Evolutionary conservation across 164 flowering plant genomes (phyloP).

Genomic region (Chimonanthus praecox): DNA sequence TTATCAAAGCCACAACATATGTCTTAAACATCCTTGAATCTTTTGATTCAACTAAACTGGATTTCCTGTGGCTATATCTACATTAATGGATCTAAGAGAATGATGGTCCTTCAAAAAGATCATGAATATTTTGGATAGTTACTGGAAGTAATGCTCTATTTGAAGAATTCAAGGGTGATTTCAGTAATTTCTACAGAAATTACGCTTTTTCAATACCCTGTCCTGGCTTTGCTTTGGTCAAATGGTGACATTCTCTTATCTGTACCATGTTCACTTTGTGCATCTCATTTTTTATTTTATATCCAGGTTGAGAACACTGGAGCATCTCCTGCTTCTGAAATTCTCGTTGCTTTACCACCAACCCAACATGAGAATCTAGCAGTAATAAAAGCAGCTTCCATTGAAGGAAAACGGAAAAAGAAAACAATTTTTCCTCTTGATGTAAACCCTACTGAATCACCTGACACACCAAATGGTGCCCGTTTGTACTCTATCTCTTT

Average conservation of each 20-base stretch:
- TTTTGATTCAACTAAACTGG: background rate
- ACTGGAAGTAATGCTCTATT: background rate
- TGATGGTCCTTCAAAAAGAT: background rate
- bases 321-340: slow-evolving; percentile 54
- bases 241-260: background rate
- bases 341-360: slow-evolving; percentile 82
- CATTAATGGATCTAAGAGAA: background rate
- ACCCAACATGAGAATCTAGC: slow-evolving; percentile 61
- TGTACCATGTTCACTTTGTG: background rate
- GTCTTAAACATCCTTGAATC: background rate
- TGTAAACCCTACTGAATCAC: slow-evolving; percentile 51
- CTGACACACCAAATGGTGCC: slow-evolving; percentile 71
- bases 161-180: background rate
- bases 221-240: background rate
- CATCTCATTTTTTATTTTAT: background rate
- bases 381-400: slow-evolving; percentile 46
- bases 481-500: slow-evolving; percentile 51
- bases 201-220: background rate
- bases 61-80: background rate
- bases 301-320: slow-evolving; percentile 78
- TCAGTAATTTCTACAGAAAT: background rate
- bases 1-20: background rate
- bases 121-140: background rate
- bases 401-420: slow-evolving; percentile 75
- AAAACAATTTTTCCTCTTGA: slow-evolving; percentile 53